Base-by-base conservation (phyloP, 805 yeast genomes). In the Candida awuae region DNA sequence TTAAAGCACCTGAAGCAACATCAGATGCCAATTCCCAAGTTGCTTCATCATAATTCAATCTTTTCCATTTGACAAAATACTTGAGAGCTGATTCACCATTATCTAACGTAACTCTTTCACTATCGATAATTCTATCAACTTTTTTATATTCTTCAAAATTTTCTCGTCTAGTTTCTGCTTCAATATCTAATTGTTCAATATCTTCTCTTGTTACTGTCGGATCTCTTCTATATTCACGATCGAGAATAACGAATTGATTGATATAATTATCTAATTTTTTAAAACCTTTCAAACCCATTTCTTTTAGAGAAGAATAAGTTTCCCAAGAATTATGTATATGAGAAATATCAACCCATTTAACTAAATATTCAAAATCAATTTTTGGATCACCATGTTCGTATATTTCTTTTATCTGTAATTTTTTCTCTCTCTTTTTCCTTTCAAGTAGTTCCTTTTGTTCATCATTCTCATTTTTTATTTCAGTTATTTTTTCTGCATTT, bases 321-420 rank as follows among this genome's bases (percentile, higher is more conserved):
- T 88, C 95, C 97, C 97, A 92, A 0, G 95, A 80, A 59, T 90
- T 92, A 62, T 92, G 99, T 45, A 92, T 67, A 63, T 92, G 97
- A 12, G 97, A 84, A 45, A 77, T 68, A 38, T 75, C 84, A 15
- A 73, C 68, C 98, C 99, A 92, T 63, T 92, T 92, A 50, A 92
- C 72, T 49, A 69, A 59, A 55, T 75, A 70, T 48, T 72, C 74
- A 52, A 68, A 80, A 43, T 74, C 77, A 37, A 65, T 63, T 50
- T 80, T 81, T 30, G 84, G 80, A 43, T 60, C 61, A 25, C 65
- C 64, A 35, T 54, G 49, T 6, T 41, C 36, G n/a, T 45, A 42
- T 9, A 44, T 43, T 34, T 46, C 45, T 34, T 60, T 59, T 3
- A 47, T 13, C 22, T 46, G 50, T 12, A 35, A 19, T 26, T 28